Base-by-base conservation (phyloP, 1,284 basidiomycete species). In the Cutaneotrichosporon sp. region DNA sequence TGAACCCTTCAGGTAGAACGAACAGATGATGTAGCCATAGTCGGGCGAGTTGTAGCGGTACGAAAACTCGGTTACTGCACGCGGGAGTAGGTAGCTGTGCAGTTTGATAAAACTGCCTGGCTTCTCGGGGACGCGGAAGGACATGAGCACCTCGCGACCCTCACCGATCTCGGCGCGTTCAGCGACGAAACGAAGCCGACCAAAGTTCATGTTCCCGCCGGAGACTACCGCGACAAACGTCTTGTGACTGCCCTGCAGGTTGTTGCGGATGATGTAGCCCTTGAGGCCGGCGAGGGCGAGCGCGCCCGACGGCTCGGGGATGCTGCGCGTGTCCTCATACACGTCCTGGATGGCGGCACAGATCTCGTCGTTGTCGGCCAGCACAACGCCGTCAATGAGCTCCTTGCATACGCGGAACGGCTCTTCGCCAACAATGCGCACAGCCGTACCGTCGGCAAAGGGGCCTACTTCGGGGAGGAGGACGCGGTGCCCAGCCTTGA, bases 121-220 rank as follows among this genome's bases (percentile, higher is more conserved):
- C 69, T 82, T 83, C 76, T 99, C 97, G 26, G 96, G 94, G 61
- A 99, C 90, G 74, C 92, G 90, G 42, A 98, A 91, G 71, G 90
- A 91, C 69, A 99, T 84, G 60, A 99, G 84, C 0, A 91, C 96
- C 80, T 99, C 97, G 61, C 90, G 86, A 40, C 95, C 89, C 81
- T 99, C 97, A 71, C 97, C 97, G 38, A 99, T 84, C 78, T 97
- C 94, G 18, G 97, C 97, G 63, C 97, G 92, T 77, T 99, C 97
- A 16, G 97, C 90, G 30, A 99, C 96, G 76, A 99, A 99, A 8
- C 97, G 87, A 55, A 99, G 81, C 31, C 97, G 86, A 70, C 92
- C 91, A 81, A 99, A 99, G 83, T 99, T 98, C 92, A 99, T 97
- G 81, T 99, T 99, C 16, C 97, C 97, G 34, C 97, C 97, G 69